These are phyloP conservation scores for Lentinula edodes DNA, from an alignment of 768 basidiomycete species.

Conservation along the genomic window DNA sequence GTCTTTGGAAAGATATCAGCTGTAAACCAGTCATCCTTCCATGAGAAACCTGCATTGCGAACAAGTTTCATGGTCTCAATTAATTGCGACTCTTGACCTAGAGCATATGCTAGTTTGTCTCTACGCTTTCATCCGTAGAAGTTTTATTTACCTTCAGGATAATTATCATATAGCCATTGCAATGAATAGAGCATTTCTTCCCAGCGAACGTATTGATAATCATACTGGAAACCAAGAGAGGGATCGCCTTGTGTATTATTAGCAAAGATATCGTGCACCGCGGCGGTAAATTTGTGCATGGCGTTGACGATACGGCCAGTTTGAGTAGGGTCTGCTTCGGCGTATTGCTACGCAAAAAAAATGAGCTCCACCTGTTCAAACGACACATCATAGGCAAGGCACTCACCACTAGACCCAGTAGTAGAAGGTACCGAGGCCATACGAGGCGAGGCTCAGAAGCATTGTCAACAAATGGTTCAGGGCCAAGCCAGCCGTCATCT, in stretches of 20 bases:
- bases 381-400: background rate
- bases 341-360: slow-evolving; percentile 29
- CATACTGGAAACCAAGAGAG: slow-evolving; percentile 34
- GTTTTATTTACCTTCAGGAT: slow-evolving; percentile 25
- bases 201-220: slow-evolving; percentile 37
- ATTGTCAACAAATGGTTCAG: slow-evolving; percentile 30
- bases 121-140: background rate
- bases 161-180: slow-evolving; percentile 37
- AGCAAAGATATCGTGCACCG: slow-evolving; percentile 29
- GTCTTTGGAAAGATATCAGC: slow-evolving; percentile 29
- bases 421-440: slow-evolving; percentile 37
- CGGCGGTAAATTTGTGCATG: slow-evolving; percentile 30
- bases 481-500: slow-evolving; percentile 37
- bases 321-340: slow-evolving; percentile 33
- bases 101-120: background rate
- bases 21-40: slow-evolving; percentile 37
- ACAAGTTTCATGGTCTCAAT: slow-evolving; percentile 38
- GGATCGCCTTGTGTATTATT: slow-evolving; percentile 28
- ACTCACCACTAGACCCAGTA: slow-evolving; percentile 32
- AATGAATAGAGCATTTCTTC: slow-evolving; percentile 34
- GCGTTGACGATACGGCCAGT: slow-evolving; percentile 29
- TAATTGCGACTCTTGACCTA: slow-evolving; percentile 28
- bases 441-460: slow-evolving; percentile 30
- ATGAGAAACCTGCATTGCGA: slow-evolving; percentile 31
- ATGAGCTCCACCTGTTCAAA: background rate